Base-by-base conservation (phyloP, 352 stramenopile species). In the Discostella stelligera region DNA sequence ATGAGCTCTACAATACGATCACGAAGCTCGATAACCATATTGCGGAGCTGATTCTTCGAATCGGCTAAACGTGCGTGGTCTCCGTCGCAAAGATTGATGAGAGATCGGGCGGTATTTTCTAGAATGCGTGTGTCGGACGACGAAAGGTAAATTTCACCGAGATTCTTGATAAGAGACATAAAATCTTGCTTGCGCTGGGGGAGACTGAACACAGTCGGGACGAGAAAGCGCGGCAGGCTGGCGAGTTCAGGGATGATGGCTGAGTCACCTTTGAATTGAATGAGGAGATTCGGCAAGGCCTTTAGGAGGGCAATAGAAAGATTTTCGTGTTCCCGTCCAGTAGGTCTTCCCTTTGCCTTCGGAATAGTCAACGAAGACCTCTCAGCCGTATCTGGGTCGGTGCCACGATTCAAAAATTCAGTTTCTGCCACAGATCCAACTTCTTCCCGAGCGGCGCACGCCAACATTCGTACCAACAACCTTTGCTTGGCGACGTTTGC, bases 151-250 rank as follows among this genome's bases (percentile, higher is more conserved):
- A 90, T 71, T n/a, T 85, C 66, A 10, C 68, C 79, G 20, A 92
- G 74, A 63, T 78, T 80, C 65, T 91, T 90, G n/a, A 90, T 69
- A 3, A 94, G 58, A 21, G 52, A 69, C 23, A 78, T 67, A 60
- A 90, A 91, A 55, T 92, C 82, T 46, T 79, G 71, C 71, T 92
- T 91, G 3, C 79, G 82, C 39, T 87, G 67, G 1, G 88, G 63
- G 13, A 91, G 65, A 69, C 77, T 86, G 18, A 89, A 87, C 13
- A 91, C 80, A 23, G 78, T 83, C 11, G 74, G 74, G 20, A 85
- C 54, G 13, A 94, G 66, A 49, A 86, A 90, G 21, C 74, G 59
- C n/a, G 88, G 86, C 46, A 94, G 79, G 16, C 64, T 74, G 2
- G 80, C 81, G 14, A 94, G 60, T 41, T 80, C 75, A 18, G 66